Base-by-base conservation (phyloP, 257 asterid species). In the Fraxinus pennsylvanica region DNA sequence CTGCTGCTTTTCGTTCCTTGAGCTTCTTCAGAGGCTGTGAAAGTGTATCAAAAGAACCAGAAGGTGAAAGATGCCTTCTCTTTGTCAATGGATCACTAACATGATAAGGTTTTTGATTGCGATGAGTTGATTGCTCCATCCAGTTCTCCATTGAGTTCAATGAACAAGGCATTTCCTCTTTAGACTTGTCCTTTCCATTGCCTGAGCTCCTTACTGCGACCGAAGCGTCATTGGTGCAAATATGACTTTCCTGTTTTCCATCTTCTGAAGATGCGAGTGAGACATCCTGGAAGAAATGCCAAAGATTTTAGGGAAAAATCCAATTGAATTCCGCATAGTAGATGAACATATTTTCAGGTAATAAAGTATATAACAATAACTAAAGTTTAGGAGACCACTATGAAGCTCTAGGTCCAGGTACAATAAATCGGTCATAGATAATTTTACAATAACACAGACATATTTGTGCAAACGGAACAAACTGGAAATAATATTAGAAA, bases 271-370 rank as follows among this genome's bases (percentile, higher is more conserved):
- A 74, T 38, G 83, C 80, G 78, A 73, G 9, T 29, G 80, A 47
- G 32, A 69, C 68, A 39, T 83, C 96, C 96, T 90, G 94, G 81
- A 80, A 81, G 74, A 72, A 77, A 70, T 36, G 75, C 43, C 80
- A 79, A 75, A 25, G 33, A 63, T 63, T 25, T 54, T 41, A 15
- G 7, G 65, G 22, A 19, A 54, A 19, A 54, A 54, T 2, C 9
- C 27, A n/a, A 54, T 54, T n/a, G 6, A 54, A 6, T 54, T 41
- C 15, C 15, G 12, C 15, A 9, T 9, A 33, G 22, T 43, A 4
- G 29, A 22, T 21, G 36, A 29, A 54, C 50, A 47, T 21, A 10
- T 32, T 50, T 81, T 65, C 22, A 12, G 61, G 65, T 27, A 54
- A 17, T 54, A 54, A 54, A 15, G 65, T 19, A 7, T 5, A 54